Conservation (phyloP, 495 filamentous ascomycete genomes). For the Penicillium robsamsonii region DNA sequence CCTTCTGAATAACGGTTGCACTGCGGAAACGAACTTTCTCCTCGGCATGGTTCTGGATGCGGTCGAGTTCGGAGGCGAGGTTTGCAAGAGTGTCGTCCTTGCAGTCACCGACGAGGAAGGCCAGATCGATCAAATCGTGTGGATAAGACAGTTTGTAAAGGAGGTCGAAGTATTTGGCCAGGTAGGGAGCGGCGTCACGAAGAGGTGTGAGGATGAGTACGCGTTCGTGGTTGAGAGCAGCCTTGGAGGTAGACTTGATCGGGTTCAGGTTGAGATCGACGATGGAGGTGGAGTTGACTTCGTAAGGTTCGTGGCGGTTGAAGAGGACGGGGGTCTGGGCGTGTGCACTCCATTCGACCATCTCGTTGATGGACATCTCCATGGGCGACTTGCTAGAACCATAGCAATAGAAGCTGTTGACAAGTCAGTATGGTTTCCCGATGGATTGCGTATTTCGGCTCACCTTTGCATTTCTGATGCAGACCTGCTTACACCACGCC, state of each 20-base stretch:
- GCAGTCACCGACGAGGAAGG: conserved; percentile 89
- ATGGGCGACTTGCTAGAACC: conserved; percentile 90
- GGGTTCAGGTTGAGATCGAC: conserved; percentile 76
- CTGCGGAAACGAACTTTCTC: conserved; percentile 74
- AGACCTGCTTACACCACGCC: conserved; percentile 78
- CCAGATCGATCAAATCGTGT: conserved; percentile 92
- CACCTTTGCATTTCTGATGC: conserved; percentile 92
- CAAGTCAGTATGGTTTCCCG: conserved; percentile 18
- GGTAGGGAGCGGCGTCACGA: conserved; percentile 78
- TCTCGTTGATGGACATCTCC: conserved; percentile 88
- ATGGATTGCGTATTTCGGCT: conserved; percentile 19
- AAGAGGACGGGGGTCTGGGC: conserved; percentile 89
- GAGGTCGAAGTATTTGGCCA: conserved; percentile 90
- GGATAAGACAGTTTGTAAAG: conserved; percentile 88
- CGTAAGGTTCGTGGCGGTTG: conserved; percentile 87
- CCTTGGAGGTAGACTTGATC: conserved; percentile 77
- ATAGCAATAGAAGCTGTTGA: conserved; percentile 88
- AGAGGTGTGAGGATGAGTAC: conserved; percentile 94
- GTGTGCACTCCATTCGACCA: conserved; percentile 83
- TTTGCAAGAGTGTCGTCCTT: conserved; percentile 84
- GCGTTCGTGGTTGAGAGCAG: conserved; percentile 75
- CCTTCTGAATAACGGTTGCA: conserved; percentile 79
- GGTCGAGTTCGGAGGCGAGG: conserved; percentile 76
- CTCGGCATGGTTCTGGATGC: conserved; percentile 80
- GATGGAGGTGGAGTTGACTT: conserved; percentile 80